phyloP scores from a whole-genome alignment of 208 protist species.

The Leishmania gerbilli region DNA sequence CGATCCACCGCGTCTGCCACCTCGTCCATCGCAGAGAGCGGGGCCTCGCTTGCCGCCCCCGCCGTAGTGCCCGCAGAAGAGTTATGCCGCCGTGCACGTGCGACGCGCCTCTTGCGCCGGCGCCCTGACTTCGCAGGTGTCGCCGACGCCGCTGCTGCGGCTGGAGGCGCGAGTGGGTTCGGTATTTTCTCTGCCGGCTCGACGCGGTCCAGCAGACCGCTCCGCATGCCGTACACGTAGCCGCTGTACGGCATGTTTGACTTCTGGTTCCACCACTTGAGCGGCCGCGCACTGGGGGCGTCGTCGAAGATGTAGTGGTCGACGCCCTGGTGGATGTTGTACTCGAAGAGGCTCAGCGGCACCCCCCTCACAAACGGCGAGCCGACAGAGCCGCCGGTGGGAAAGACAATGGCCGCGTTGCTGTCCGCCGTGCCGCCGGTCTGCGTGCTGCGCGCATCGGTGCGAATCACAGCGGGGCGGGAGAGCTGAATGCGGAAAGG shows the following conservation, averaged over 20 bases:
- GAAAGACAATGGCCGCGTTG: conserved; percentile 29
- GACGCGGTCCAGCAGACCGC: conserved; percentile 61
- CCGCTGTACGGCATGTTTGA: conserved; percentile 90
- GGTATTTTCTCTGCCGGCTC: conserved; percentile 50
- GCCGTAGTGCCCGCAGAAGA: neutral
- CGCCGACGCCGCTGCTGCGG: neutral
- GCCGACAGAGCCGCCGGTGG: conserved; percentile 75
- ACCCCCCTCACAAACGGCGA: conserved; percentile 73
- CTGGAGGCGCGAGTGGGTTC: conserved; percentile 66
- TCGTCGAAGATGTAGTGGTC: conserved; percentile 89
- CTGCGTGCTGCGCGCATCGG: conserved; percentile 4
- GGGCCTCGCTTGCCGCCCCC: neutral
- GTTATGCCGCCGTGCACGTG: neutral
- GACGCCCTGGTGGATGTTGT: conserved; percentile 81
- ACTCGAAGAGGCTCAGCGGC: conserved; percentile 70
- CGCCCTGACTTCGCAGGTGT: conserved; percentile 4
- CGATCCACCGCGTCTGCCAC: neutral
- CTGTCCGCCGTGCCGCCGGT: neutral
- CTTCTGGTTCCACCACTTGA: conserved; percentile 92
- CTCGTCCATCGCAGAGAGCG: neutral
- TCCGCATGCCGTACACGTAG: conserved; percentile 80
- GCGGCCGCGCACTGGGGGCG: conserved; percentile 71
- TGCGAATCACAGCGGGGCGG: conserved; percentile 54
- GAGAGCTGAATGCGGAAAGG: conserved; percentile 86
- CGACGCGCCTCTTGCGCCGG: conserved; percentile 1